A percentile compares a stretch with the other conserved stretches of the same genome.
Evolutionary conservation across 768 basidiomycete species (phyloP).

Genomic region (Tricholoma matsutake): DNA sequence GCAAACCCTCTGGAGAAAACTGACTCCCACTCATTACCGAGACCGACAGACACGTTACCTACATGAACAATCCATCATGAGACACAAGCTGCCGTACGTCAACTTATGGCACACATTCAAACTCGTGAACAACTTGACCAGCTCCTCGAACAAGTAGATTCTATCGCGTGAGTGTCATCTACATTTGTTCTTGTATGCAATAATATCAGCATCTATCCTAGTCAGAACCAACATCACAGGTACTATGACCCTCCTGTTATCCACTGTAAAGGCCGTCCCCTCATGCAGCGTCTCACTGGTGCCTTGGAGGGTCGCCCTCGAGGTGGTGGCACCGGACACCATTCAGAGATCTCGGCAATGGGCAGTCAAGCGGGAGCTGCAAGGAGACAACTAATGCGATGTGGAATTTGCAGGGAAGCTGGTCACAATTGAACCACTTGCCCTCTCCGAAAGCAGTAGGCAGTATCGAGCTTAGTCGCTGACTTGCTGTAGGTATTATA

Average conservation of each 20-base stretch:
- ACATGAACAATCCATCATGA: conserved; percentile 18
- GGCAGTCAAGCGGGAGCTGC: no score
- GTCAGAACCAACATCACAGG: background rate
- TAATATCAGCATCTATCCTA: background rate
- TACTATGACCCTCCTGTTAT: conserved; percentile 17
- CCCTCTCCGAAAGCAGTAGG: background rate
- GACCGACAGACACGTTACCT: conserved; percentile 18
- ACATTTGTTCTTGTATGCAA: background rate
- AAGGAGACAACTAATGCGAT: background rate
- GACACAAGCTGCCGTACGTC: conserved; percentile 19
- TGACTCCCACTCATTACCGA: background rate
- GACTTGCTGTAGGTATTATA: no score
- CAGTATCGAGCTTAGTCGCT: no score
- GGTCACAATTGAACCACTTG: conserved; percentile 12
- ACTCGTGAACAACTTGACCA: conserved; percentile 22
- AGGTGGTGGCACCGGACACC: conserved; percentile 13
- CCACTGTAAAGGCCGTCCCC: conserved; percentile 20
- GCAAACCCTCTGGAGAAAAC: conserved; percentile 3
- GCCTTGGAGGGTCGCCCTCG: conserved; percentile 13
- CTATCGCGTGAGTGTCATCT: conserved; percentile 5
- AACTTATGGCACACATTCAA: conserved; percentile 18
- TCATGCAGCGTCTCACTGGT: conserved; percentile 12
- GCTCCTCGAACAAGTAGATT: conserved; percentile 7
- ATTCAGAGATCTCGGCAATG: background rate
- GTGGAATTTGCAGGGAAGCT: conserved; percentile 6